Percentiles rank a stretch among this genome's conserved stretches.
phyloP scores from a whole-genome alignment of 1,284 basidiomycete species.

The Melampsora americana region DNA sequence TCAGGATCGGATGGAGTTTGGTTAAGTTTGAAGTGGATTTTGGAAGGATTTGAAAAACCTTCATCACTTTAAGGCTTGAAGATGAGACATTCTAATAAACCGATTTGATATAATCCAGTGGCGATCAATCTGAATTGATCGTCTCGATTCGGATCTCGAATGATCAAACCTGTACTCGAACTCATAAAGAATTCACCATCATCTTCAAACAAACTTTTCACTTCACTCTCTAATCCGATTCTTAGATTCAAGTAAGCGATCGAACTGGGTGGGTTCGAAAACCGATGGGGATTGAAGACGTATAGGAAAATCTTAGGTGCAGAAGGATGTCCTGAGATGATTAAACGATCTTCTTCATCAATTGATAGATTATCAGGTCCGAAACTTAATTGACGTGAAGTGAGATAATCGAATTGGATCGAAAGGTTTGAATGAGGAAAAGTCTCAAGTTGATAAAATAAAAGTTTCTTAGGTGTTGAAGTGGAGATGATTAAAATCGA shows the following conservation, averaged over 20 bases:
- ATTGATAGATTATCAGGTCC: slow-evolving; percentile 32
- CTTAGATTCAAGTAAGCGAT: slow-evolving; percentile 11
- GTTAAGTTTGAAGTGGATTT: too few species aligned
- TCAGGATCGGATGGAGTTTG: too few species aligned
- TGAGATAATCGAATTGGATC: neutral
- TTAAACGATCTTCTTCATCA: neutral
- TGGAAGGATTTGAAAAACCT: too few species aligned
- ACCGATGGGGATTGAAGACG: neutral
- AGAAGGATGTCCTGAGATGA: slow-evolving; percentile 31
- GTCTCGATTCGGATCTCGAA: neutral
- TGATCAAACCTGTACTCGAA: slow-evolving; percentile 9
- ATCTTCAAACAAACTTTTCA: slow-evolving; percentile 18
- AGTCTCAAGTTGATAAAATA: slow-evolving; percentile 16
- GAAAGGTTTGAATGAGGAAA: neutral
- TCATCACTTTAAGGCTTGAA: too few species aligned
- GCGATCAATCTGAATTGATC: slow-evolving; percentile 5
- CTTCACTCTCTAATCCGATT: neutral
- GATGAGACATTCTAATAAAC: slow-evolving; percentile 34
- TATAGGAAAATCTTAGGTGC: slow-evolving; percentile 7
- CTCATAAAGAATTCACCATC: slow-evolving; percentile 28
- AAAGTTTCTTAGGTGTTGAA: slow-evolving; percentile 12
- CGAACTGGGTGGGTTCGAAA: slow-evolving; percentile 15
- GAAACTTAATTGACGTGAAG: slow-evolving; percentile 8
- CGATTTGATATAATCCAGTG: slow-evolving; percentile 32
- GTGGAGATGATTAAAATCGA: slow-evolving; percentile 13